Base-by-base conservation (phyloP, 495 filamentous ascomycete species). In the Penicillium ochrochloron region DNA sequence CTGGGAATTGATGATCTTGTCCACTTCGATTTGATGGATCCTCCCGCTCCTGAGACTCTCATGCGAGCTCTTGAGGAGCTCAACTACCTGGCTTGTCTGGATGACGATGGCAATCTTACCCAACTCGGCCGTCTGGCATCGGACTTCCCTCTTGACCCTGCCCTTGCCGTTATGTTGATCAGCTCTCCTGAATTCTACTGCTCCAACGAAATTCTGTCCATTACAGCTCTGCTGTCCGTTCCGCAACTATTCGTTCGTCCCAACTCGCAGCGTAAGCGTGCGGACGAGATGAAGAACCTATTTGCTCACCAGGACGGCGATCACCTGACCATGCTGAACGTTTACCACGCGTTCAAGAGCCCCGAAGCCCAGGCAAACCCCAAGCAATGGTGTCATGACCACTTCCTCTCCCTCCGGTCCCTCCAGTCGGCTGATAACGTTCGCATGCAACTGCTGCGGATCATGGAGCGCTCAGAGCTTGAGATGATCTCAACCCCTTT, bases 11-110 rank as follows among this genome's bases (percentile, higher is more conserved):
- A 96, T 65, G 96, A 99, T 73, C 82, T 99, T 56, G 96, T 99
- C 4, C 96, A 99, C 75, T 99, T 99, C 73, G 96, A 98, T 73
- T 82, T 97, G 57, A 99, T 99, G 95, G 96, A 99, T 66, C 96
- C 96, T 4, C 96, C 96, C 5, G 95, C 96, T 2, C 96, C 96
- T 0, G 96, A 99, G 81, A 99, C 96, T 27, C 86, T 99, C 73
- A 99, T 99, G 95, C 90, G 96, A 69, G 96, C 96, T 19, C 80
- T 99, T 15, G 96, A 99, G 75, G 96, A 99, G 77, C 88, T 99
- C 19, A 98, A 99, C 75, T 99, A 96, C 74, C 83, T 99, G 0
- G 92, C 94, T 21, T 99, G 96, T 78, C 84, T 99, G 3, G 94
- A 99, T 68, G 96, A 98, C 71, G 95, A 98, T 46, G 96, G 95